Evolutionary conservation across 2,329 filamentous ascomycete genomes (phyloP), one percentile per base, ranked within the genome.

Genomic region (Stagonosporopsis cucurbitacearum): DNA sequence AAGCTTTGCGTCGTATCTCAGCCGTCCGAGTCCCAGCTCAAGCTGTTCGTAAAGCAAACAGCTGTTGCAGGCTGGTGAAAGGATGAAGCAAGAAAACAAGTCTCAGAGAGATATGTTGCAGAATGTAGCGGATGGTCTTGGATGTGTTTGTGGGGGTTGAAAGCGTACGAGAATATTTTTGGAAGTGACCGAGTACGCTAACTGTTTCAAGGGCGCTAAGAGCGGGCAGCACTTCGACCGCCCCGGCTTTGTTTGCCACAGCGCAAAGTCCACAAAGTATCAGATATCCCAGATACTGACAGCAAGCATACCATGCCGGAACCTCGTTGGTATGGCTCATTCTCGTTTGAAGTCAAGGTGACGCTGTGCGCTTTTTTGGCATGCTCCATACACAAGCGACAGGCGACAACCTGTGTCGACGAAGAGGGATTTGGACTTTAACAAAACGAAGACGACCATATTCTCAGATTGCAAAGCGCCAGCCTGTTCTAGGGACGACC

Each of bases 121-220:
- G 19, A 35, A 33, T 48, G 54, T 32, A 37, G 54, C 15, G 33
- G 44, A 28, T 45, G 33, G 49, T 35, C 36, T 40, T 43, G 47
- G 36, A 33, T 15, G 36, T 39, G 32, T 56, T 51, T 51, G 53
- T 51, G 51, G 53, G 53, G 49, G 43, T 47, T 8, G 44, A 52
- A 33, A 49, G 44, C 48, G 48, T 43, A 44, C 22, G 39, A 53
- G 49, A 52, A 44, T 48, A 52, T 57, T 57, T 57, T 57, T 26
- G 54, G 54, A 47, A 51, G 42, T 45, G 42, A 45, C 42, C 23
- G 25, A 45, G 9, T n/a, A 4, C 11, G 28, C 42, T 45, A 45
- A 33, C 42, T 33, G 19, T 6, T 33, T 33, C 19, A 4, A 19
- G 43, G 28, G 30, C 23, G 35, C 50, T 42, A 53, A 28, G 20